Percentiles rank a stretch among this genome's conserved stretches.
phyloP scores from a whole-genome alignment of 441 rosid species.

The Populus trichocarpa region DNA sequence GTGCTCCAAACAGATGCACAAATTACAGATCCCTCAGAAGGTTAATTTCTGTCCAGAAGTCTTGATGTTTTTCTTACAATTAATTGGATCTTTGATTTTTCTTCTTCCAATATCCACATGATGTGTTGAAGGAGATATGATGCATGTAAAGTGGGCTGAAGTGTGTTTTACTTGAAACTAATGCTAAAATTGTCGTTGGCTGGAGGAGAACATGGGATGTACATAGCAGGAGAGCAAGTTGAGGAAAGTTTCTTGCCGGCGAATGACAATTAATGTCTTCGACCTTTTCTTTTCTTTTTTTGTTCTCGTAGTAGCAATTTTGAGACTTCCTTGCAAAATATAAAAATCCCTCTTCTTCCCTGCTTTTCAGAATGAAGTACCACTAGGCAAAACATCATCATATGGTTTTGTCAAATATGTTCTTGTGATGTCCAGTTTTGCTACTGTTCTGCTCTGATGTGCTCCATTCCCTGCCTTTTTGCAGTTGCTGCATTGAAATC shows the following conservation, averaged over 20 bases:
- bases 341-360: neutral
- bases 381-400: neutral
- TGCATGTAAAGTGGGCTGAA: neutral
- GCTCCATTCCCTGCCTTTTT: slow-evolving; percentile 22
- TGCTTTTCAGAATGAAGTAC: neutral
- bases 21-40: slow-evolving; percentile 64
- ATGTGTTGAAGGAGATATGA: neutral
- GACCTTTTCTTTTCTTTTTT: too few species aligned
- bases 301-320: neutral
- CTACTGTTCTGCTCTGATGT: neutral
- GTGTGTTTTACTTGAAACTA: neutral
- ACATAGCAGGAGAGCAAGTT: neutral
- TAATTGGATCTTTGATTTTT: neutral
- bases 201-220: neutral
- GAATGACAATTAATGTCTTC: neutral
- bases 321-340: neutral
- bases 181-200: neutral
- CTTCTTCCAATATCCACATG: neutral
- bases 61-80: neutral
- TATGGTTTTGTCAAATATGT: neutral
- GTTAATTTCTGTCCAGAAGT: slow-evolving; percentile 14
- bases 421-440: neutral
- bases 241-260: neutral
- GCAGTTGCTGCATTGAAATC: slow-evolving; percentile 62
- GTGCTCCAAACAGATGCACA: slow-evolving; percentile 40